These are phyloP conservation scores for Breynia disticha DNA, from an alignment of 441 rosid species.

Conservation along the genomic window DNA sequence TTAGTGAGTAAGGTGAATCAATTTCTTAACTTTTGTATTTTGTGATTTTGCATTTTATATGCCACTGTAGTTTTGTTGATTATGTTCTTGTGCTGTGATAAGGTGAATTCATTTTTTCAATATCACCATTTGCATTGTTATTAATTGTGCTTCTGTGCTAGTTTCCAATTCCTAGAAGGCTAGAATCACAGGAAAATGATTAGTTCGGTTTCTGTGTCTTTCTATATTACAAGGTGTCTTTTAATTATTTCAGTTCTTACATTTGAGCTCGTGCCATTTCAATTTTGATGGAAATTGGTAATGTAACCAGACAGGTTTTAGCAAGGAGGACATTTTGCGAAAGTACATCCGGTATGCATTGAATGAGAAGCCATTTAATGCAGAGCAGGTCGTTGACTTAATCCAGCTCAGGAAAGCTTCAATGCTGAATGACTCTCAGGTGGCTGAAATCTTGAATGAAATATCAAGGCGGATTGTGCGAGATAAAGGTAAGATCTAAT, in stretches of 20 bases:
- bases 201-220: too few relatives aligned
- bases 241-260: too few relatives aligned
- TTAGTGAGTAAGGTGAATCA: conserved; percentile 49
- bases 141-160: too few relatives aligned
- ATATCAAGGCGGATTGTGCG: conserved; percentile 72
- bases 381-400: conserved; percentile 50
- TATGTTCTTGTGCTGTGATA: too few relatives aligned
- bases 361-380: conserved; percentile 89
- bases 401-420: conserved; percentile 70
- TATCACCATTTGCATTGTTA: too few relatives aligned
- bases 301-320: conserved; percentile 82
- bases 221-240: too few relatives aligned
- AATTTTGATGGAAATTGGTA: conserved; percentile 27
- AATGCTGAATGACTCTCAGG: conserved; percentile 54
- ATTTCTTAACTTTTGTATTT: too few relatives aligned
- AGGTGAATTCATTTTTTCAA: too few relatives aligned
- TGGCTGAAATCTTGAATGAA: conserved; percentile 69
- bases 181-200: too few relatives aligned
- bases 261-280: not conserved
- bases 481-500: conserved; percentile 51
- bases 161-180: too few relatives aligned
- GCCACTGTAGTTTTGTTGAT: too few relatives aligned
- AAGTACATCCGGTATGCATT: conserved; percentile 78
- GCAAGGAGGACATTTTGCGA: conserved; percentile 74
- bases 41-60: too few relatives aligned